Evolutionary conservation across 208 protist genomes (phyloP).

Genomic region (Sergeia podlipaevii): DNA sequence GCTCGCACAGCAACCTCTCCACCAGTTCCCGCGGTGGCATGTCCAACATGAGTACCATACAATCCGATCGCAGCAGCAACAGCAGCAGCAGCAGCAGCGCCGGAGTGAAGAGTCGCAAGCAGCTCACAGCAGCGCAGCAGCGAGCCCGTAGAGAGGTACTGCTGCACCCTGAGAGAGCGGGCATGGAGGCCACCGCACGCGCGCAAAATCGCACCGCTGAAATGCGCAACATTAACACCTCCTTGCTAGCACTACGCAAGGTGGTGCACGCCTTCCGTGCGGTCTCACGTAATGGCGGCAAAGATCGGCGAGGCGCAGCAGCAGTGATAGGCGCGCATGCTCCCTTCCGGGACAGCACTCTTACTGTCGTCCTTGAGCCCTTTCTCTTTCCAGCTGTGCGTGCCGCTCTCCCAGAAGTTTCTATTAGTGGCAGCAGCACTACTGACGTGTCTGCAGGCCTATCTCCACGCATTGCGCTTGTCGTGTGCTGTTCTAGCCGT

Average conservation of each 20-base stretch:
- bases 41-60: constrained; percentile 1
- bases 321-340: constrained; percentile 11
- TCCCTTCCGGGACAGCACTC: constrained; percentile 65
- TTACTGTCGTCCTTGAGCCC: constrained; percentile 65
- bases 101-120: neutral
- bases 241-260: constrained; percentile 75
- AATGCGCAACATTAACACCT: constrained; percentile 73
- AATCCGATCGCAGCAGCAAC: constrained; percentile 8
- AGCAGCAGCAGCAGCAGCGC: neutral
- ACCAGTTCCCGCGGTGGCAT: neutral
- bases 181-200: constrained; percentile 7
- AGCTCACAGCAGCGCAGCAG: neutral
- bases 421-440: no score
- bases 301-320: neutral
- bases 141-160: neutral
- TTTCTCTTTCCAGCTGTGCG: constrained; percentile 30
- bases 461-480: constrained; percentile 12
- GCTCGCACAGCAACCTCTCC: neutral
- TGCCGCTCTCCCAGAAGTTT: neutral
- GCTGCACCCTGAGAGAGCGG: constrained; percentile 6
- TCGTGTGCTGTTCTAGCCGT: constrained; percentile 68
- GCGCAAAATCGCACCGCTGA: constrained; percentile 30
- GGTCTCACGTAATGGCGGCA: constrained; percentile 3
- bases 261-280: constrained; percentile 56
- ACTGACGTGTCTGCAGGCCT: neutral